A percentile compares a stretch with the other conserved stretches of the same genome.
Evolutionary conservation across 805 yeast genomes (phyloP).

Genomic region (Yarrowia sp.): DNA sequence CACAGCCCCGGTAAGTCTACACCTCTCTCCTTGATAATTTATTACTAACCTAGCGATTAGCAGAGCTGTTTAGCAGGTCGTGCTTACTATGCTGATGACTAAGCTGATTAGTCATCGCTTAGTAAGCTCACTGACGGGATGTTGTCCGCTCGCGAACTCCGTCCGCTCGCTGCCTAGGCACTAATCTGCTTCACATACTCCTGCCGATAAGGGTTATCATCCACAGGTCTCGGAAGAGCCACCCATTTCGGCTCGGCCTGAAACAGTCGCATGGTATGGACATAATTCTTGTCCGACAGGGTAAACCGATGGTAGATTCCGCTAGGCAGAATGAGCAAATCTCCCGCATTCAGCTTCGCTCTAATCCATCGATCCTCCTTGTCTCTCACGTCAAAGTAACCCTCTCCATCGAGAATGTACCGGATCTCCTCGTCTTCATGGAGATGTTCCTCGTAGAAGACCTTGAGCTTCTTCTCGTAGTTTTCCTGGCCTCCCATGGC

Average conservation of each 20-base stretch:
- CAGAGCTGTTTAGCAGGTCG: no score
- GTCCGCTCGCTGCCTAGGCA: background rate
- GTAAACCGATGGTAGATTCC: conserved; percentile 96
- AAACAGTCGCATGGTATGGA: conserved; percentile 82
- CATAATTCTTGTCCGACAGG: conserved; percentile 64
- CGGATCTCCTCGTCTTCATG: conserved; percentile 98
- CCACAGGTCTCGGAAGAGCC: conserved; percentile 76
- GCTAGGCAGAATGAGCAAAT: conserved; percentile 73
- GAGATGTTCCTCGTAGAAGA: conserved; percentile 82
- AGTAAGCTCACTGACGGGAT: no score
- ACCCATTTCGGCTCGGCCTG: conserved; percentile 97
- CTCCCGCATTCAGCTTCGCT: conserved; percentile 66
- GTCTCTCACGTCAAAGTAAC: conserved; percentile 87
- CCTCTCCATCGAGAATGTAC: conserved; percentile 86
- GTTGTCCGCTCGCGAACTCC: no score
- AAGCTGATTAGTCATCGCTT: no score
- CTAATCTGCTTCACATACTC: conserved; percentile 54
- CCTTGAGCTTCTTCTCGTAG: conserved; percentile 67
- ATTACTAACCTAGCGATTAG: no score
- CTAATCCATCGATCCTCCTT: conserved; percentile 76
- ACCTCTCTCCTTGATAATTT: no score
- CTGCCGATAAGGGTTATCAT: conserved; percentile 55
- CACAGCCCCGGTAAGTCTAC: no score
- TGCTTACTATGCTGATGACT: no score
- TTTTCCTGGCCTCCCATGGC: conserved; percentile 71